Evolutionary conservation across 495 filamentous ascomycete species (phyloP).

Genomic region (Neohortaea acidophila): DNA sequence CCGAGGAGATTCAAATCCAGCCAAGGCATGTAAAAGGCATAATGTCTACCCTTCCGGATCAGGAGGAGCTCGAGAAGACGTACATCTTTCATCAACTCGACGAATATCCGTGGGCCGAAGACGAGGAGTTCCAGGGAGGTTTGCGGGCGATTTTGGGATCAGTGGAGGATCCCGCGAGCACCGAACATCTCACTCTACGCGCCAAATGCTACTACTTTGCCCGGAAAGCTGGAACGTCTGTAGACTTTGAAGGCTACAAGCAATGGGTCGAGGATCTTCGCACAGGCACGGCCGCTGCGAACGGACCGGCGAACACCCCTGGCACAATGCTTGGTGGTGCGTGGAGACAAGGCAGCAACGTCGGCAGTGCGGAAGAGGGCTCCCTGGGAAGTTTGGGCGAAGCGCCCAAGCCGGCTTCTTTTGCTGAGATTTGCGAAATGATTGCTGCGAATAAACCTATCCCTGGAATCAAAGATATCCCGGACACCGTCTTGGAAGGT

Average conservation of each 20-base stretch:
- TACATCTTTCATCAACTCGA: slow-evolving; percentile 32
- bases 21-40: too few species aligned
- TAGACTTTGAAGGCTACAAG: slow-evolving; percentile 32
- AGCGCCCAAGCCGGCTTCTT: slow-evolving; percentile 64
- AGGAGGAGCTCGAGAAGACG: slow-evolving; percentile 8
- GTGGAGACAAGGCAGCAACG: background rate
- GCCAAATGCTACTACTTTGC: slow-evolving; percentile 35
- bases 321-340: background rate
- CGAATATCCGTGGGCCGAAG: slow-evolving; percentile 37
- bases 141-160: slow-evolving; percentile 31
- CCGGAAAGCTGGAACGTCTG: slow-evolving; percentile 24
- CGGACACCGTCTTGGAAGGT: slow-evolving; percentile 59
- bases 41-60: background rate
- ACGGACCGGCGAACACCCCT: background rate
- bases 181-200: slow-evolving; percentile 30
- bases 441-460: slow-evolving; percentile 73
- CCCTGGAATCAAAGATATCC: slow-evolving; percentile 80
- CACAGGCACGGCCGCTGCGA: background rate
- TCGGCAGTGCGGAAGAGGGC: background rate
- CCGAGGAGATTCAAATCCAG: background rate
- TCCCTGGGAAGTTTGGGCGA: slow-evolving; percentile 8
- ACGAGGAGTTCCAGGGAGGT: slow-evolving; percentile 39
- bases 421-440: slow-evolving; percentile 77
- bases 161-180: slow-evolving; percentile 29
- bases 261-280: slow-evolving; percentile 18